These are phyloP conservation scores for Ceratocystis eucalypticola DNA, from an alignment of 2,329 filamentous ascomycete genomes.

Conservation along the genomic window DNA sequence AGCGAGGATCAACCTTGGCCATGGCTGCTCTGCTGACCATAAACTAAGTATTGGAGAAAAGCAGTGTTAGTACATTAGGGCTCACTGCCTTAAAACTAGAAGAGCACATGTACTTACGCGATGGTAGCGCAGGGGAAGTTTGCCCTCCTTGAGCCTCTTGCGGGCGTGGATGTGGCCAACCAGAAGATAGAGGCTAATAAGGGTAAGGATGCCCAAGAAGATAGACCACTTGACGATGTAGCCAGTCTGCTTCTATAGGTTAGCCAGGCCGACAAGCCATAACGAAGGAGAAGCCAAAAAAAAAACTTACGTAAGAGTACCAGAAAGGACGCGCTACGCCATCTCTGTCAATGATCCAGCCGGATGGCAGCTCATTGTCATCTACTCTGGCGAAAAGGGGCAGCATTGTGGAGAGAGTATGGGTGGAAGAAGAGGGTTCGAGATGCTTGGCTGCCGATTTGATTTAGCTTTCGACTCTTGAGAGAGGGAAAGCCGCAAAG, in stretches of 20 bases:
- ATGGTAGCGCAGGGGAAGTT: conserved; percentile 56
- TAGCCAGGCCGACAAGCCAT: conserved; percentile 9
- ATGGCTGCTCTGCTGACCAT: conserved; percentile 37
- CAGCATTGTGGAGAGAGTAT: not conserved
- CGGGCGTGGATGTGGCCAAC: conserved; percentile 59
- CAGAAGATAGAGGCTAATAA: conserved; percentile 49
- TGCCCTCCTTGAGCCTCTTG: conserved; percentile 49
- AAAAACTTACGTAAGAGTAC: conserved; percentile 22
- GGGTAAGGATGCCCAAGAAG: conserved; percentile 45
- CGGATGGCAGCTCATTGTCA: conserved; percentile 21
- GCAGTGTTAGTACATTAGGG: not conserved
- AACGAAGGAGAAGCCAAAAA: not conserved
- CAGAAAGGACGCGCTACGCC: conserved; percentile 23
- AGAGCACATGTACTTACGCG: conserved; percentile 34
- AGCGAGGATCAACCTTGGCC: conserved; percentile 36
- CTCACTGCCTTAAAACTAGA: not conserved
- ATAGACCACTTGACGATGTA: conserved; percentile 58
- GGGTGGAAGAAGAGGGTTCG: not conserved
- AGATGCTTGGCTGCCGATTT: not conserved
- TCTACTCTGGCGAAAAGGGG: not conserved
- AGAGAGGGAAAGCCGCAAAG: not conserved
- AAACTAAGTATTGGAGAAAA: conserved; percentile 29
- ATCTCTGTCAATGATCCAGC: conserved; percentile 23
- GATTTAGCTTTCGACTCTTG: not conserved
- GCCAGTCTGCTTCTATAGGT: conserved; percentile 35